phyloP scores from a whole-genome alignment of 2,329 filamentous ascomycete genomes.

The Penicillium olsonii region DNA sequence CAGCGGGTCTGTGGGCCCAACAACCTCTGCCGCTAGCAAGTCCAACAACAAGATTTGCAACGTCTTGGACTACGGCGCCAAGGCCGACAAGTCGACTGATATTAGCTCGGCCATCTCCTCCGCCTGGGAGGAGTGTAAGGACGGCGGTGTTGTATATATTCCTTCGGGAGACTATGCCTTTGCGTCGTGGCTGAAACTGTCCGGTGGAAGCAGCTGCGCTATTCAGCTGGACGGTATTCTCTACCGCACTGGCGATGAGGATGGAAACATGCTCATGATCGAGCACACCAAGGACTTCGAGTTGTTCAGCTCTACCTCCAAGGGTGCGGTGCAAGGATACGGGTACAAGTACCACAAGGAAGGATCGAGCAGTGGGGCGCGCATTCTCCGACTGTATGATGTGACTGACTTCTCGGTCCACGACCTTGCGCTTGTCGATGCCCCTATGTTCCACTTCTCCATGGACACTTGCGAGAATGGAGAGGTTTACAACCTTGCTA shows the following conservation, averaged over 20 bases:
- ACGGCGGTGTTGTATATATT: constrained; percentile 54
- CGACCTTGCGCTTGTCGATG: constrained; percentile 52
- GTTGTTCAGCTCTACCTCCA: constrained; percentile 54
- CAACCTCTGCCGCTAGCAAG: constrained; percentile 47
- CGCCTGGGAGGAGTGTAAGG: constrained; percentile 54
- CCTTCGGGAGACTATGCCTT: constrained; percentile 54
- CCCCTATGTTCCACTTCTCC: constrained; percentile 53
- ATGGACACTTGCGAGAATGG: constrained; percentile 55
- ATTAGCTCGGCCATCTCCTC: constrained; percentile 50
- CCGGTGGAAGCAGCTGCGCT: constrained; percentile 50
- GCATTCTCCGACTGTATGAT: constrained; percentile 50
- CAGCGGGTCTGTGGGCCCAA: constrained; percentile 47
- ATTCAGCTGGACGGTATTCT: constrained; percentile 57
- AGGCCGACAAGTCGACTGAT: constrained; percentile 55
- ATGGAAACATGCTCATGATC: constrained; percentile 57
- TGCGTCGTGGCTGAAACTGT: constrained; percentile 52
- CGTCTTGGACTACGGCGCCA: constrained; percentile 55
- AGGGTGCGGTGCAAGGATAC: constrained; percentile 55
- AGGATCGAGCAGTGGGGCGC: constrained; percentile 44
- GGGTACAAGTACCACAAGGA: constrained; percentile 52
- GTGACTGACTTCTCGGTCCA: constrained; percentile 52
- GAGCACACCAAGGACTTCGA: constrained; percentile 55
- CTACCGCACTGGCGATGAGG: constrained; percentile 52
- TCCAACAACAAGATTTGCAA: constrained; percentile 53
- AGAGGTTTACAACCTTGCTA: constrained; percentile 58